phyloP scores from a whole-genome alignment of 176 grass and related monocot species.

The Hsuehochloa calcarea region DNA sequence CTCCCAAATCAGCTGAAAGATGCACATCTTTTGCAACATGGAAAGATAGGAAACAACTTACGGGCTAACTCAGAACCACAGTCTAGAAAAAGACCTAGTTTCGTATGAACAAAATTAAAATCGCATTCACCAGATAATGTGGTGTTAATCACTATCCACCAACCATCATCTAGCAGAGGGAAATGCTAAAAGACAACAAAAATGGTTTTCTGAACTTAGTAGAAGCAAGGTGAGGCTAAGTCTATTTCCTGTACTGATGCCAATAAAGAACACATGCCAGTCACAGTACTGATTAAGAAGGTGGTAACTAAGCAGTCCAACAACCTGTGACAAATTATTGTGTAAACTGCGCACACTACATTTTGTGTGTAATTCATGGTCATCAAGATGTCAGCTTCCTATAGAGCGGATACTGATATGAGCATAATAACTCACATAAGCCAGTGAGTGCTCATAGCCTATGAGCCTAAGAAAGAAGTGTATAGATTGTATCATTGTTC shows the following conservation, averaged over 20 bases:
- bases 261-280: not conserved
- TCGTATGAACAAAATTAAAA: not conserved
- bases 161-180: not conserved
- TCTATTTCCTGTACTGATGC: not conserved
- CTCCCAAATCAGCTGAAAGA: slow-evolving; percentile 20
- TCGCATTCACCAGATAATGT: not conserved
- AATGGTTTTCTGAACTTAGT: slow-evolving; percentile 10
- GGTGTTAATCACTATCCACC: not conserved
- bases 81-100: not conserved
- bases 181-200: slow-evolving; percentile 1
- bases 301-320: not conserved
- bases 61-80: not conserved
- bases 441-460: not conserved
- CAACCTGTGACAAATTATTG: not conserved
- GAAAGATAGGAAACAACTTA: slow-evolving; percentile 3
- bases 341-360: not conserved
- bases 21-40: not conserved
- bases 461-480: not conserved
- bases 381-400: slow-evolving; percentile 11
- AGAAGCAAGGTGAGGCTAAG: not conserved
- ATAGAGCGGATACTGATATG: slow-evolving; percentile 6
- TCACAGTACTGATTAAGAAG: not conserved
- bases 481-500: not conserved
- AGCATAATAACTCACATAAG: not conserved
- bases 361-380: not conserved